Evolutionary conservation across 2,329 filamentous ascomycete species (phyloP).

Genomic region (Trichoderma oligosporum): DNA sequence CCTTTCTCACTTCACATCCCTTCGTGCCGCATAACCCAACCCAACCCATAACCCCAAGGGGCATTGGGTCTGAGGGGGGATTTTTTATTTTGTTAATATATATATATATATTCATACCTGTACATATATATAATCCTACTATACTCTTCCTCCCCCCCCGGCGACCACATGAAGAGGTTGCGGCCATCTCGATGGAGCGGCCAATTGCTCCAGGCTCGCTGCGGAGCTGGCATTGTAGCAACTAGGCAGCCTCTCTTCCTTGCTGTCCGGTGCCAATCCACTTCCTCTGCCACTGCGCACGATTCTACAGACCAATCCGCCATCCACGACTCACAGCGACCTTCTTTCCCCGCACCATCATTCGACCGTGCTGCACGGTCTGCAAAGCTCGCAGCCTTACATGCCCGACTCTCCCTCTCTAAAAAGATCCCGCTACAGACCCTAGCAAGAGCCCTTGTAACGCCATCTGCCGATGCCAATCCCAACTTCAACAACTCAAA

Average conservation of each 20-base stretch:
- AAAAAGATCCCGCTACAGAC: constrained; percentile 79
- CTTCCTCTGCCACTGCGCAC: constrained; percentile 27
- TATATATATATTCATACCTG: no score
- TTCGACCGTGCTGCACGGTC: constrained; percentile 65
- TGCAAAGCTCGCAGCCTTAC: constrained; percentile 86
- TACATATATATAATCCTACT: no score
- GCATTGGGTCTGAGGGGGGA: constrained; percentile 15
- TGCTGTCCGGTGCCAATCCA: constrained; percentile 34
- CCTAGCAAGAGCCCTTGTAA: constrained; percentile 79
- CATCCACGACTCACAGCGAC: constrained; percentile 24
- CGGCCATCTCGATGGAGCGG: constrained; percentile 41
- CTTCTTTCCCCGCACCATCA: constrained; percentile 64
- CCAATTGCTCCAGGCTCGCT: constrained; percentile 39
- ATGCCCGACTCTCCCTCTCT: constrained; percentile 81
- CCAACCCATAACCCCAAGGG: not conserved
- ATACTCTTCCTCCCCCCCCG: not conserved
- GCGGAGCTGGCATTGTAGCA: constrained; percentile 25
- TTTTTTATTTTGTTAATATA: not conserved
- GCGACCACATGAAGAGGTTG: constrained; percentile 41
- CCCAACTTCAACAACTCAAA: constrained; percentile 83
- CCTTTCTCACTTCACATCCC: not conserved
- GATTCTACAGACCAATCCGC: constrained; percentile 24
- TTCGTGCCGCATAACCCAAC: not conserved
- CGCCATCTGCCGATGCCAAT: constrained; percentile 77
- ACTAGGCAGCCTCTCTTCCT: constrained; percentile 28